phyloP scores from a whole-genome alignment of 1,139 yeast genomes.

The Sugiyamaella pinicola region DNA sequence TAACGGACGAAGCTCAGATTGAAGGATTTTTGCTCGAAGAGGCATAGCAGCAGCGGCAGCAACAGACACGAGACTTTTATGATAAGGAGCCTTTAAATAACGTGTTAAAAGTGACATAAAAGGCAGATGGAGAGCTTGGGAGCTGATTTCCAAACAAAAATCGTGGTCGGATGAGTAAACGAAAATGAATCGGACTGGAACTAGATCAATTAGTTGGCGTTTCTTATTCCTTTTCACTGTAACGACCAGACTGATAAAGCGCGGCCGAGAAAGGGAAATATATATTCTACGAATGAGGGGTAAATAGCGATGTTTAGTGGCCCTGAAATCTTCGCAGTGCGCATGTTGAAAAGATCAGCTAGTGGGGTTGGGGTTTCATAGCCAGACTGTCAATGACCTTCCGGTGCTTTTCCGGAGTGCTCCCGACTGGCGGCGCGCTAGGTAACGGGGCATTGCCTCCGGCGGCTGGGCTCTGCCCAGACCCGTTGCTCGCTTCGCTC shows the following conservation, averaged over 20 bases:
- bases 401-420: not conserved
- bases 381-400: no score
- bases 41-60: slow-evolving; percentile 32
- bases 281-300: not conserved
- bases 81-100: slow-evolving; percentile 10
- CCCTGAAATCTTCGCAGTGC: not conserved
- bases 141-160: not conserved
- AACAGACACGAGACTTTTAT: not conserved
- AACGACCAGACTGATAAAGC: no score
- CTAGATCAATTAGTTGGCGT: not conserved
- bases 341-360: not conserved
- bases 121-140: not conserved
- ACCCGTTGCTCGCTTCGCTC: no score
- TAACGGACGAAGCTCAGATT: slow-evolving; percentile 19
- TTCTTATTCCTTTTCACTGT: no score
- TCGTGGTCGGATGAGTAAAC: not conserved
- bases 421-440: no score
- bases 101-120: slow-evolving; percentile 13
- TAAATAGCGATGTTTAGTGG: not conserved
- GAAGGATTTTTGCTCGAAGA: slow-evolving; percentile 37
- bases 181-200: not conserved
- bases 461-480: no score
- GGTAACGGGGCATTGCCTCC: no score
- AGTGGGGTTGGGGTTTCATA: not conserved
- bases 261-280: not conserved